phyloP scores from a whole-genome alignment of 2,329 filamentous ascomycete species.

The Aschersonia sp. region DNA sequence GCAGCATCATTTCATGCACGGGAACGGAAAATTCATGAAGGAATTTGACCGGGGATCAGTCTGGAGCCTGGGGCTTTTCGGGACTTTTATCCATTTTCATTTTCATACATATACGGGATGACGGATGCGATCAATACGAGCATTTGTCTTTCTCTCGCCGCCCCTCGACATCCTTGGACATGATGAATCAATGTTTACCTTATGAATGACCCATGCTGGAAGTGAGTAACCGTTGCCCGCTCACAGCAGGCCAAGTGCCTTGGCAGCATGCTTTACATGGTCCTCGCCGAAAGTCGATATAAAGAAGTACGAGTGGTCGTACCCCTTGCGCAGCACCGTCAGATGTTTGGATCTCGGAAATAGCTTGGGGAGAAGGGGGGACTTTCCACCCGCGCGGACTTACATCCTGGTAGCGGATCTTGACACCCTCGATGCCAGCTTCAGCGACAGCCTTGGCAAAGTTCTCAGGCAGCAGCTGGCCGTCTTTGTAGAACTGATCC shows the following conservation, averaged over 20 bases:
- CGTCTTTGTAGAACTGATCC: constrained; percentile 94
- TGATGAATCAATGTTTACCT: too few species aligned
- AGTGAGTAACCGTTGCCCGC: neutral
- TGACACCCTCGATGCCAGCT: constrained; percentile 57
- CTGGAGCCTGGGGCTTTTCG: too few species aligned
- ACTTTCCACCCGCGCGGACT: constrained; percentile 9
- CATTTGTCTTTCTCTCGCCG: too few species aligned
- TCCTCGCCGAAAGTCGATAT: constrained; percentile 84
- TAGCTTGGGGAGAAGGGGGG: neutral
- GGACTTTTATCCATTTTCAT: too few species aligned
- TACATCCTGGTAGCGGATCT: constrained; percentile 68
- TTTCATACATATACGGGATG: too few species aligned
- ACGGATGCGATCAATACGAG: too few species aligned
- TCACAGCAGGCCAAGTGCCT: constrained; percentile 44
- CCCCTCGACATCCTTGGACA: too few species aligned
- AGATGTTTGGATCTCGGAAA: neutral
- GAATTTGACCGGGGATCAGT: neutral
- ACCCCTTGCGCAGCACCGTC: constrained; percentile 38
- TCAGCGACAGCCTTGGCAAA: constrained; percentile 67
- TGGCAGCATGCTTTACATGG: constrained; percentile 83
- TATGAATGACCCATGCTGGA: too few species aligned
- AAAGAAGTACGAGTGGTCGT: constrained; percentile 97
- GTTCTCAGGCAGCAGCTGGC: constrained; percentile 88
- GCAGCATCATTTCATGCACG: neutral
- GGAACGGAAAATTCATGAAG: neutral